A percentile compares a stretch with the other conserved stretches of the same genome.
These are phyloP conservation scores for Eremothecium sinecaudum DNA, from an alignment of 1,139 yeast genomes.

Conservation along the genomic window DNA sequence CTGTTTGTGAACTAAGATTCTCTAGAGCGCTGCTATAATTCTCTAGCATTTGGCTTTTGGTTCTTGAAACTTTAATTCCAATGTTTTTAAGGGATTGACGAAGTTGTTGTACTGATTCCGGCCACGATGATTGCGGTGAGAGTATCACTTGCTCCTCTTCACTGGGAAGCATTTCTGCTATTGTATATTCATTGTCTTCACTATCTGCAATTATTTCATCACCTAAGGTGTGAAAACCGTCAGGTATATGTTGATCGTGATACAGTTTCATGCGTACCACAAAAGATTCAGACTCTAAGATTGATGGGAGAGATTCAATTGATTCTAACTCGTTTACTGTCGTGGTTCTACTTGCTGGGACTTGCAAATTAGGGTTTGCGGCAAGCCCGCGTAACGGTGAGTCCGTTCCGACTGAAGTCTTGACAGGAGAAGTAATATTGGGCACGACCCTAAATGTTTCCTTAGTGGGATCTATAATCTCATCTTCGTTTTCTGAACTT, in stretches of 20 bases:
- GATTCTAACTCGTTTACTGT: constrained; percentile 8
- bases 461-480: constrained; percentile 23
- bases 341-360: constrained; percentile 26
- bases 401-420: constrained; percentile 7
- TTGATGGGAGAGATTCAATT: not conserved
- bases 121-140: not conserved
- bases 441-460: constrained; percentile 25
- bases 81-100: constrained; percentile 18
- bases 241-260: not conserved
- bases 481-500: constrained; percentile 10
- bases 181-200: constrained; percentile 8
- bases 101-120: constrained; percentile 21
- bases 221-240: constrained; percentile 1
- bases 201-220: constrained; percentile 7
- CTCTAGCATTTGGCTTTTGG: constrained; percentile 23
- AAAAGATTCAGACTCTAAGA: not conserved
- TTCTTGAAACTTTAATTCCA: constrained; percentile 25
- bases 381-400: not conserved
- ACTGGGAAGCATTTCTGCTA: not conserved
- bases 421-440: constrained; percentile 24
- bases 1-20: constrained; percentile 7
- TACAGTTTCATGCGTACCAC: not conserved
- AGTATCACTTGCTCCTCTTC: not conserved
- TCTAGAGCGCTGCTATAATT: constrained; percentile 25
- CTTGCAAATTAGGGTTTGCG: constrained; percentile 15